phyloP scores from a whole-genome alignment of 2,329 filamentous ascomycete genomes.

The Cercospora sojina region DNA sequence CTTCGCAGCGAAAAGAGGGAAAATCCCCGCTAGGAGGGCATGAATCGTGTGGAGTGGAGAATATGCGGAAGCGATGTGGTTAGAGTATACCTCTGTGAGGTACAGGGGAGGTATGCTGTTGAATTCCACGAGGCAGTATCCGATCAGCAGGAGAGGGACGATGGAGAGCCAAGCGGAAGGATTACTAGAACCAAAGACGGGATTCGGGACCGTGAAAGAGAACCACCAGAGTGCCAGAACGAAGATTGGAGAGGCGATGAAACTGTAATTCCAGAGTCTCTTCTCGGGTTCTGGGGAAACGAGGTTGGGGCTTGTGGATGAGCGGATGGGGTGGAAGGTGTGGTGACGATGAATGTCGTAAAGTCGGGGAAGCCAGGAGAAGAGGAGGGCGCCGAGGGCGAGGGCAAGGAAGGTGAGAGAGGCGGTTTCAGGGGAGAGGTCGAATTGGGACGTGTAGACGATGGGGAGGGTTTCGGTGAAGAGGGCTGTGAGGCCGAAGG shows the following conservation, averaged over 20 bases:
- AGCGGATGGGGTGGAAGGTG: slow-evolving; percentile 16
- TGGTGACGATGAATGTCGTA: slow-evolving; percentile 43
- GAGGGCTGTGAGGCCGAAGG: slow-evolving; percentile 49
- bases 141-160: slow-evolving; percentile 43
- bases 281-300: slow-evolving; percentile 44
- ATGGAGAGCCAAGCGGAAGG: slow-evolving; percentile 26
- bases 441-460: slow-evolving; percentile 40
- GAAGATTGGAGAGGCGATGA: slow-evolving; percentile 46
- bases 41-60: slow-evolving; percentile 46
- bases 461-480: slow-evolving; percentile 47
- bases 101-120: slow-evolving; percentile 46
- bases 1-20: slow-evolving; percentile 44
- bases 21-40: slow-evolving; percentile 41
- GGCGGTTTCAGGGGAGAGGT: slow-evolving; percentile 47
- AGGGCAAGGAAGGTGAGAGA: slow-evolving; percentile 55
- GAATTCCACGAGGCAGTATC: slow-evolving; percentile 52
- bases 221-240: slow-evolving; percentile 50
- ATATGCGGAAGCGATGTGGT: slow-evolving; percentile 47
- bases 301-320: slow-evolving; percentile 20
- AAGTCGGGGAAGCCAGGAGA: slow-evolving; percentile 47
- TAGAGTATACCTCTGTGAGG: slow-evolving; percentile 47
- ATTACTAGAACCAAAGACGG: slow-evolving; percentile 32
- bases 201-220: slow-evolving; percentile 50
- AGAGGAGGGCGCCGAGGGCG: slow-evolving; percentile 55
- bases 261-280: slow-evolving; percentile 49